Evolutionary conservation across 495 filamentous ascomycete species (phyloP).

Genomic region (Viridothelium virens): DNA sequence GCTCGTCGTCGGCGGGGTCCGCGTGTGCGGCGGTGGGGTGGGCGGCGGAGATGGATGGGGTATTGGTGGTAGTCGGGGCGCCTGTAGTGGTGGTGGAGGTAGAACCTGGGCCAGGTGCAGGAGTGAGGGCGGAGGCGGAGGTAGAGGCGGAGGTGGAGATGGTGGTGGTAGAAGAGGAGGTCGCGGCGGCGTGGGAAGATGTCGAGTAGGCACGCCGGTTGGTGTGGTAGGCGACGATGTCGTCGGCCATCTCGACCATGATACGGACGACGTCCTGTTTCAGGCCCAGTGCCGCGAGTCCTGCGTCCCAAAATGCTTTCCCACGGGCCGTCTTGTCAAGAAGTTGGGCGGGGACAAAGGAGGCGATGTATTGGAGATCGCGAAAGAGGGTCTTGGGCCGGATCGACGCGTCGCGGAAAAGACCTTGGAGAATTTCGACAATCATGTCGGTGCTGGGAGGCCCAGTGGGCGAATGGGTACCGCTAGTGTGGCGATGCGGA

Average conservation of each 20-base stretch:
- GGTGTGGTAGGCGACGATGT: conserved; percentile 55
- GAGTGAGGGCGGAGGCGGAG: conserved; percentile 17
- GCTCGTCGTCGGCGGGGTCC: conserved; percentile 40
- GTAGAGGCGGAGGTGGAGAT: conserved; percentile 15
- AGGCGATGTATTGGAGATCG: conserved; percentile 89
- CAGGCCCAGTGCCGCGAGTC: conserved; percentile 74
- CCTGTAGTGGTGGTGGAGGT: conserved; percentile 17
- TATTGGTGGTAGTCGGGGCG: conserved; percentile 9
- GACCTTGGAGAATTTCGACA: conserved; percentile 64
- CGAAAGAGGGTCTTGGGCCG: conserved; percentile 89
- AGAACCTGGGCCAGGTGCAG: conserved; percentile 8
- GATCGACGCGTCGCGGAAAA: conserved; percentile 68
- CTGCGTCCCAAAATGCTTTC: conserved; percentile 92
- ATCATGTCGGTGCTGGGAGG: conserved; percentile 60
- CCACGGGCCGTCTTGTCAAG: conserved; percentile 80
- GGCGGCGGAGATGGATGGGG: background rate
- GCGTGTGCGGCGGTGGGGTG: background rate
- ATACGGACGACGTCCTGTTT: conserved; percentile 84
- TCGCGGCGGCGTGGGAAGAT: conserved; percentile 37
- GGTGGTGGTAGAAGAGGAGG: conserved; percentile 13
- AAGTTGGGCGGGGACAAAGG: conserved; percentile 73
- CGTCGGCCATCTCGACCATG: conserved; percentile 82
- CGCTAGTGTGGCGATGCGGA: conserved; percentile 9
- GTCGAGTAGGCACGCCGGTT: conserved; percentile 35
- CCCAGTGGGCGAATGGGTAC: background rate